Conservation (phyloP, 1,139 yeast genomes). For the Candida tropicalis region DNA sequence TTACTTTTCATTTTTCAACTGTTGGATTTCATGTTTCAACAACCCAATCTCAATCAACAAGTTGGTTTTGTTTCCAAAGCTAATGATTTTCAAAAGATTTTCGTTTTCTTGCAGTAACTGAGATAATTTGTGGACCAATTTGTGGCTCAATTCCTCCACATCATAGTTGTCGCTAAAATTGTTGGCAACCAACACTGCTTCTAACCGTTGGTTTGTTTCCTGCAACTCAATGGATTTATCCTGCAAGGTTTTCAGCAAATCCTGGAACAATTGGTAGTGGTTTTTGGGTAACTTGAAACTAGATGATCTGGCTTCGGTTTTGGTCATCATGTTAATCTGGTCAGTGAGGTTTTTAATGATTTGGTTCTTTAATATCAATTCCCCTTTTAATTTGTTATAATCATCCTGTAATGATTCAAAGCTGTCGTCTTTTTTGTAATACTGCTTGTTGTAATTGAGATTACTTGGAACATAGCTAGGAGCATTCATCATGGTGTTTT, state of each 20-base stretch:
- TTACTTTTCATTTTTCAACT: constrained; percentile 17
- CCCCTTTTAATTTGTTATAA: constrained; percentile 31
- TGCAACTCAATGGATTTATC: constrained; percentile 57
- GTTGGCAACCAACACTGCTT: constrained; percentile 52
- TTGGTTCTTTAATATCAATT: constrained; percentile 37
- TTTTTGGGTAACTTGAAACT: constrained; percentile 39
- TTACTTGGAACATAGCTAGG: constrained; percentile 32
- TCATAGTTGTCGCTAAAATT: constrained; percentile 42
- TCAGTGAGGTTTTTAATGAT: constrained; percentile 38
- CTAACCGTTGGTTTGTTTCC: constrained; percentile 63
- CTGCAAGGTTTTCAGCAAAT: constrained; percentile 52
- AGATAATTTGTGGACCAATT: constrained; percentile 65
- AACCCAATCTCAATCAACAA: constrained; percentile 69
- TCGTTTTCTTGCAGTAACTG: constrained; percentile 71
- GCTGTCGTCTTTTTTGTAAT: background rate
- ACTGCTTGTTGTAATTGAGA: constrained; percentile 4
- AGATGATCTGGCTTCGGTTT: constrained; percentile 16
- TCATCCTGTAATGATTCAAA: constrained; percentile 21
- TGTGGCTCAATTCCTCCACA: constrained; percentile 77
- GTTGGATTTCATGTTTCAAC: constrained; percentile 34
- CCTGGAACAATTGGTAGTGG: constrained; percentile 50
- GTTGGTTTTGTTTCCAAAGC: constrained; percentile 73
- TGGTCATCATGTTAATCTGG: constrained; percentile 25
- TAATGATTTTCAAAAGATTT: constrained; percentile 65
- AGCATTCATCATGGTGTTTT: constrained; percentile 25